Conservation (phyloP, 2,329 filamentous ascomycete genomes). For the Aspergillus calidoustus region DNA sequence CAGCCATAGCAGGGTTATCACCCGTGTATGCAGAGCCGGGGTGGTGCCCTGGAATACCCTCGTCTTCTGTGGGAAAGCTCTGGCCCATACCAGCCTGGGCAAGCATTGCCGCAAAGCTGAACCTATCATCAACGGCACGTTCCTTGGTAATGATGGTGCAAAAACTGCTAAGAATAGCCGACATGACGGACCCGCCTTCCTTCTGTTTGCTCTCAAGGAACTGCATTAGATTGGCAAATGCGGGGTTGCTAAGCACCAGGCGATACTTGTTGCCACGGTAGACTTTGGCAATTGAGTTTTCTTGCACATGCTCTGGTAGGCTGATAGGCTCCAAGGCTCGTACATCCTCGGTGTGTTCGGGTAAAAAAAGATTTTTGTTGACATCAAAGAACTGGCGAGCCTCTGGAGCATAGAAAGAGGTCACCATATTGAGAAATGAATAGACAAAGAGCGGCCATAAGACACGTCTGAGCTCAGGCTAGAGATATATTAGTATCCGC, state of each 20-base stretch:
- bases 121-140: constrained; percentile 61
- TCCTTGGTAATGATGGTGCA: constrained; percentile 65
- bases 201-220: constrained; percentile 87
- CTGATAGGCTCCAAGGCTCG: constrained; percentile 74
- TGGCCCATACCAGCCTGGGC: constrained; percentile 58
- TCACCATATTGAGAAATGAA: constrained; percentile 80
- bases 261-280: constrained; percentile 89
- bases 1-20: constrained; percentile 60
- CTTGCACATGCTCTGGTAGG: constrained; percentile 75
- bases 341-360: constrained; percentile 79
- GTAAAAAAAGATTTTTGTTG: constrained; percentile 72
- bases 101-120: constrained; percentile 64
- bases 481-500: constrained; percentile 19
- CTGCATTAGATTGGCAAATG: constrained; percentile 80
- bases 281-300: constrained; percentile 76
- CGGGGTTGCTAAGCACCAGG: constrained; percentile 83
- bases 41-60: constrained; percentile 70
- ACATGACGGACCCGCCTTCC: constrained; percentile 77
- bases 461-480: constrained; percentile 86
- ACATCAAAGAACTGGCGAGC: constrained; percentile 73
- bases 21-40: constrained; percentile 66
- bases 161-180: constrained; percentile 69
- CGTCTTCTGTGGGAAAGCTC: constrained; percentile 67
- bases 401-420: constrained; percentile 72
- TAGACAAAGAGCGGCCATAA: constrained; percentile 96